A percentile compares a stretch with the other conserved stretches of the same genome.
These are phyloP conservation scores for Talaromyces sp. DNA, from an alignment of 2,329 filamentous ascomycete genomes.

Conservation along the genomic window DNA sequence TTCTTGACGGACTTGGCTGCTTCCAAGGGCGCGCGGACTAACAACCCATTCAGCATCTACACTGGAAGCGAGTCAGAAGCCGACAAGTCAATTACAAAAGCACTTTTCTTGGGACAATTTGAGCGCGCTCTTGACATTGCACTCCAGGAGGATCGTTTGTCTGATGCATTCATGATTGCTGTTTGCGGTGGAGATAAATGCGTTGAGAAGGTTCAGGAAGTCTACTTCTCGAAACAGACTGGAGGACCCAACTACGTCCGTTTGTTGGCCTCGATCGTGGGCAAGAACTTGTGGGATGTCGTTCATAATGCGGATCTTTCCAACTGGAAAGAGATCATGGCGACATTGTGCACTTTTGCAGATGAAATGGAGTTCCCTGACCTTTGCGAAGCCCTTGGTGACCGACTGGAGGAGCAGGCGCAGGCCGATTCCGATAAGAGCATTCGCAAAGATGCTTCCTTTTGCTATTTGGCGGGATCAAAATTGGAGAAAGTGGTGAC, in stretches of 20 bases:
- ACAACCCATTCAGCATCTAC: conserved; percentile 90
- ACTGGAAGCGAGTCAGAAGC: conserved; percentile 77
- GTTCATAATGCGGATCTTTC: conserved; percentile 91
- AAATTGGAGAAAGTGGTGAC: conserved; percentile 95
- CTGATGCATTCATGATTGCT: conserved; percentile 96
- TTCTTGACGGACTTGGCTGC: conserved; percentile 83
- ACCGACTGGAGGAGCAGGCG: conserved; percentile 74
- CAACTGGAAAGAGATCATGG: conserved; percentile 98
- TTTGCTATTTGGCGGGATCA: conserved; percentile 93
- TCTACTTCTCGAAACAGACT: conserved; percentile 81
- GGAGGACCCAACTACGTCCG: conserved; percentile 88
- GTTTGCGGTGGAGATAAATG: conserved; percentile 93
- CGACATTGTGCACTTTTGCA: conserved; percentile 91
- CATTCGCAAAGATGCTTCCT: conserved; percentile 80
- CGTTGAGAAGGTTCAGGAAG: conserved; percentile 87
- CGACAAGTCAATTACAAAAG: conserved; percentile 82
- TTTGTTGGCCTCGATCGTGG: conserved; percentile 83
- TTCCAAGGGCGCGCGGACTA: conserved; percentile 87
- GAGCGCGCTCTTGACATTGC: conserved; percentile 86
- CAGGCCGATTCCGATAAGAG: conserved; percentile 55
- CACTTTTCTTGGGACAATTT: conserved; percentile 87
- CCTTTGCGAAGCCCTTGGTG: conserved; percentile 90
- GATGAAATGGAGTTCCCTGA: conserved; percentile 88
- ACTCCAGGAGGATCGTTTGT: conserved; percentile 82
- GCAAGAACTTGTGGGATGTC: conserved; percentile 96